Evolutionary conservation across 208 protist genomes (phyloP), one percentile per base, ranked within the genome.

Genomic region (Ichthyophonus hoferi): DNA sequence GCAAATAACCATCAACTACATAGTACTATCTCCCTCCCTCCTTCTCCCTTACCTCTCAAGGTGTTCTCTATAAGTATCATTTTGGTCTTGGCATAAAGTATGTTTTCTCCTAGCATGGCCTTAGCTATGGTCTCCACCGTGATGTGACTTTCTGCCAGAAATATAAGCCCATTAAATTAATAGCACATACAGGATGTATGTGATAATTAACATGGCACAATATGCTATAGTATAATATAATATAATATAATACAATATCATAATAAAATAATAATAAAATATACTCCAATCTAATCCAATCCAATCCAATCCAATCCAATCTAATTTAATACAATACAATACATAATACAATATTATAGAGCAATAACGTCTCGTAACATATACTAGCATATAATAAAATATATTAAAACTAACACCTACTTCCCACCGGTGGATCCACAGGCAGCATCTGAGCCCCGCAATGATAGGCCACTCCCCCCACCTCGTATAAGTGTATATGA

Each of bases 401-500:
- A n/a, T n/a, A n/a, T n/a, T n/a, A n/a, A n/a, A n/a, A n/a, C n/a
- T n/a, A n/a, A n/a, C n/a, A n/a, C n/a, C n/a, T n/a, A n/a, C n/a
- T n/a, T n/a, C n/a, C n/a, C n/a, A n/a, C n/a, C 7, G 33, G 17
- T 31, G n/a, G 7, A 38, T 3, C 35, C 2, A 67, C 50, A n/a
- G 50, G 50, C 7, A 67, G 7, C 50, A 67, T 67, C 14, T 67
- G 50, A n/a, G 50, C 50, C 50, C 34, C 12, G 12, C 12, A 81
- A 38, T 81, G 77, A 31, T 38, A 81, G 77, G 31, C 77, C 77
- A 81, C 31, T 38, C 77, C 77, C 31, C 77, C 88, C 2, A 34
- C 0, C 83, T 90, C 88, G 83, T 87, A 87, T 79, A 31, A 37
- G 79, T 79, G 40, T 33, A 90, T 87, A 40, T 89, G 87, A 37